A percentile compares a stretch with the other conserved stretches of the same genome.
Conservation (phyloP, 1,284 basidiomycete species). For the Irpex sp. region DNA sequence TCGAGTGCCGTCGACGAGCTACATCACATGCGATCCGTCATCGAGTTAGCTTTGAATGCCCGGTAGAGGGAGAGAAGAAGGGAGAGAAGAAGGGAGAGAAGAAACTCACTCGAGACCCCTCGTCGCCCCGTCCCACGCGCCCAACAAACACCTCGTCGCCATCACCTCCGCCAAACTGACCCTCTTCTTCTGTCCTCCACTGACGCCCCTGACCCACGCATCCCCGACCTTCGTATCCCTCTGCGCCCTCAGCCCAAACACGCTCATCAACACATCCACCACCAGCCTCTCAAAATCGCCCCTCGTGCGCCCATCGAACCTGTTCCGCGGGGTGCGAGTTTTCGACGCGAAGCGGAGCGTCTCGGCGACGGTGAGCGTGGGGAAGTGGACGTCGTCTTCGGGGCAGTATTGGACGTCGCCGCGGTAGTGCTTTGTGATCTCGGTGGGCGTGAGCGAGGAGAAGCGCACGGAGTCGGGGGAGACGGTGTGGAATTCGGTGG, state of each 20-base stretch:
- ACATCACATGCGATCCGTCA: conserved; percentile 22
- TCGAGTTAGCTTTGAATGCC: neutral
- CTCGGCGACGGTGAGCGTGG: conserved; percentile 69
- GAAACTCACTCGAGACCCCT: conserved; percentile 18
- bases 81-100: neutral
- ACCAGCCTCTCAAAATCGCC: conserved; percentile 43
- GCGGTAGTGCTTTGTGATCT: conserved; percentile 52
- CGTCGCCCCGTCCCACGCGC: conserved; percentile 53
- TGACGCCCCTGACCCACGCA: conserved; percentile 71
- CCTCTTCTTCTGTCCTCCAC: conserved; percentile 81
- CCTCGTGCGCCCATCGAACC: conserved; percentile 41
- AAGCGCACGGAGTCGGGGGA: conserved; percentile 61
- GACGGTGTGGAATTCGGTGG: conserved; percentile 55
- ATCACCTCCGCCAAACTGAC: conserved; percentile 75
- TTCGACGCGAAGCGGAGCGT: conserved; percentile 64
- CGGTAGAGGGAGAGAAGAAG: neutral
- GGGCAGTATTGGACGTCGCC: conserved; percentile 70
- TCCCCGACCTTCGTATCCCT: conserved; percentile 67
- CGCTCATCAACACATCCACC: conserved; percentile 55
- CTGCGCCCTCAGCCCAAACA: conserved; percentile 72
- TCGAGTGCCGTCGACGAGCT: conserved; percentile 55
- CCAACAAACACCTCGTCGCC: conserved; percentile 53
- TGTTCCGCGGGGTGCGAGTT: conserved; percentile 51
- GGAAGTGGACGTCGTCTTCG: conserved; percentile 75
- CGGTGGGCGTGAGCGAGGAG: conserved; percentile 54